Base-by-base conservation (phyloP, 116 monocot genomes). In the Dioscorea cayenensis region DNA sequence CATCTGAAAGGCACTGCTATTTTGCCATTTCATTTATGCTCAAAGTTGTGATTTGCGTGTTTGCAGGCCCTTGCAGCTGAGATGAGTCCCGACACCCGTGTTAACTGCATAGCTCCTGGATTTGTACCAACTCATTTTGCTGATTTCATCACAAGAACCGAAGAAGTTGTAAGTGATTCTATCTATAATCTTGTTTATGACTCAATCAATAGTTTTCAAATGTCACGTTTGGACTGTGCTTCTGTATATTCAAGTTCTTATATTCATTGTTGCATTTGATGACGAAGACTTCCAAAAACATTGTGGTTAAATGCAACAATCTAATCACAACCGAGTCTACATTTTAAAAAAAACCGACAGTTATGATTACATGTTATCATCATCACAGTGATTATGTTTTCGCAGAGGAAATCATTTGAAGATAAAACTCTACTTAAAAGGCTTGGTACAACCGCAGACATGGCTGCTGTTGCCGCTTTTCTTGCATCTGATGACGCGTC, bases 61-160 rank as follows among this genome's bases (percentile, higher is more conserved):
- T 55, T 71, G 20, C 74, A 95, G 95, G 95, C 89, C 49, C 75
- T 95, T 68, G 95, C 95, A 38, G 3, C 71, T 65, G 95, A 95
- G 73, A 85, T 96, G 92, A 82, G 82, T 14, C 95, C 92, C 62
- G 76, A 92, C 16, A 92, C 95, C 49, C 79, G 92, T 71, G 92
- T 92, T 20, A 96, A 92, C 74, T 96, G 92, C 77, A 81, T 96
- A 72, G 96, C 96, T 73, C 92, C 95, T 65, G 89, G 95, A 78
- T 87, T 91, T 73, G 95, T 95, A 65, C 95, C 95, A 19, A 95
- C 92, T 28, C 69, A 79, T 76, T 96, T 96, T 82, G 83, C 96
- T 63, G 75, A 81, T 71, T 90, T 90, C 74, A 43, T 96, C 32
- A 73, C 79, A 62, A 79, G 17, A 61, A 84, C 71, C 73, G 79